Conservation (phyloP, 139 green algal genomes). For the Cymbomonas tetramitiformis region DNA sequence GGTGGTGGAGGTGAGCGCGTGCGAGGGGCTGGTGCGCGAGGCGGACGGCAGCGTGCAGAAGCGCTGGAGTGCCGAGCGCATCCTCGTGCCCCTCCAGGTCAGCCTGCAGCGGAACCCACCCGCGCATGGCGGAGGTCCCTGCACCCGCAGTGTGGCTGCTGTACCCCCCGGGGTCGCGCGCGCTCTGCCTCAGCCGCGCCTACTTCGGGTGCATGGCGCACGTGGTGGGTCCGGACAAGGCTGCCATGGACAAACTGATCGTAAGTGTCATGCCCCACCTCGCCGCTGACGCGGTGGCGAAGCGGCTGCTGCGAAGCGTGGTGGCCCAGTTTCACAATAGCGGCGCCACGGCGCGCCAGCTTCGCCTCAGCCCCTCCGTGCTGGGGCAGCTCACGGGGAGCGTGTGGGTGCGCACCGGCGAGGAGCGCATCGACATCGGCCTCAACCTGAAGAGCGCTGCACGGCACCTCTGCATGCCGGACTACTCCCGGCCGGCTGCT, state of each 20-base stretch:
- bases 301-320: conserved; percentile 1
- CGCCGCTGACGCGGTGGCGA: neutral
- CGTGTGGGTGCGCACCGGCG: conserved; percentile 36
- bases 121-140: conserved; percentile 28
- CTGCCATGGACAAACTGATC: neutral
- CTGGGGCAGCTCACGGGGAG: conserved; percentile 29
- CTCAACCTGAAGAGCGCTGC: conserved; percentile 53
- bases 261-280: neutral
- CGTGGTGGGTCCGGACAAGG: conserved; percentile 28
- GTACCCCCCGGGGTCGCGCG: conserved; percentile 26
- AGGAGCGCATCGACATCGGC: conserved; percentile 49
- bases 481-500: conserved; percentile 27
- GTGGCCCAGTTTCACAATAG: neutral
- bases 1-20: conserved; percentile 51
- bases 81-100: conserved; percentile 49
- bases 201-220: conserved; percentile 63
- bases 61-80: conserved; percentile 47
- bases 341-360: neutral
- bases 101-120: conserved; percentile 35
- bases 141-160: conserved; percentile 1
- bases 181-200: conserved; percentile 50
- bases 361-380: neutral
- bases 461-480: conserved; percentile 57
- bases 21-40: conserved; percentile 43
- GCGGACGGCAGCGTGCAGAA: conserved; percentile 66